phyloP scores from a whole-genome alignment of 176 grass and related monocot genomes.

The Echinochloa phyllopogon region DNA sequence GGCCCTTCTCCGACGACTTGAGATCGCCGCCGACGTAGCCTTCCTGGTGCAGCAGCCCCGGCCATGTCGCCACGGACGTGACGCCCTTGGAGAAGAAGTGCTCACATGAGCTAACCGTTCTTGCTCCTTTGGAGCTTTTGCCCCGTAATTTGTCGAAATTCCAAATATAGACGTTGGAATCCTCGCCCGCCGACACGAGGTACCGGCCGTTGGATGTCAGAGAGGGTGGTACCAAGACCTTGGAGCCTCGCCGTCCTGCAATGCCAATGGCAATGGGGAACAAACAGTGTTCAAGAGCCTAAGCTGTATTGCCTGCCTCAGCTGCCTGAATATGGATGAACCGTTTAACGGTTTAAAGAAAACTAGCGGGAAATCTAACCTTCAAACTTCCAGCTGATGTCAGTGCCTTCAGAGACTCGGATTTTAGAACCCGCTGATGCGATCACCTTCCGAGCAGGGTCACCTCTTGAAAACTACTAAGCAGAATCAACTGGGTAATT shows the following conservation, averaged over 20 bases:
- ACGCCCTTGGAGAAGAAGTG: constrained; percentile 58
- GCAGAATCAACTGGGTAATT: not conserved
- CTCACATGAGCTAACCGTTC: constrained; percentile 53
- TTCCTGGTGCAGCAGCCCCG: constrained; percentile 13
- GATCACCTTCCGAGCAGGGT: constrained; percentile 52
- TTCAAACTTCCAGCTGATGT: constrained; percentile 61
- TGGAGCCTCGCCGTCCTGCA: constrained; percentile 59
- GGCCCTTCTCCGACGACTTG: not conserved
- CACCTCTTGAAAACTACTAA: constrained; percentile 46
- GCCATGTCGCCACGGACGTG: constrained; percentile 62
- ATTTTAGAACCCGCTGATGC: constrained; percentile 61
- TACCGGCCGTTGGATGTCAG: constrained; percentile 65
- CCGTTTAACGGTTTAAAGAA: not conserved
- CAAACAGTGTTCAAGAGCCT: not conserved
- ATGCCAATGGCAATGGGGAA: not conserved
- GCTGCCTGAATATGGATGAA: not conserved
- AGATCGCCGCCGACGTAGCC: not conserved
- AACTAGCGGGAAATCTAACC: constrained; percentile 47
- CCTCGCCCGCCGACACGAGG: constrained; percentile 57
- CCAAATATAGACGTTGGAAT: constrained; percentile 77
- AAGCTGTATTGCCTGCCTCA: not conserved
- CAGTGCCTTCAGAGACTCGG: constrained; percentile 52
- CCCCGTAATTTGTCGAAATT: constrained; percentile 15
- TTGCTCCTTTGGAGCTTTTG: constrained; percentile 15
- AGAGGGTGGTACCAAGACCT: constrained; percentile 48